Evolutionary conservation across 1,139 yeast genomes (phyloP).

Genomic region (Yamadazyma atmosphaerica): DNA sequence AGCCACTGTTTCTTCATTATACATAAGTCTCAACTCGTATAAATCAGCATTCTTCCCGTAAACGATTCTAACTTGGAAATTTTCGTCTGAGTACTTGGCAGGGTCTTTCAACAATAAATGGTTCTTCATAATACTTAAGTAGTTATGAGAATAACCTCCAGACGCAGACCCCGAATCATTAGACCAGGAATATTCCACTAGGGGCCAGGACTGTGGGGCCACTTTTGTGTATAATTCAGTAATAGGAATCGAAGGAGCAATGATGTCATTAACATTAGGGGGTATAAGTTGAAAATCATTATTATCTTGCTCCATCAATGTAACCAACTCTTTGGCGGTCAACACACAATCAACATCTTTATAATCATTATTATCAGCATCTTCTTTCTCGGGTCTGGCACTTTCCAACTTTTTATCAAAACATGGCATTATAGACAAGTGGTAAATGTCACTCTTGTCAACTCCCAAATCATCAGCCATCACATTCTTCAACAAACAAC

Average conservation of each 20-base stretch:
- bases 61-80: constrained; percentile 26
- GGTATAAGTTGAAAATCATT: constrained; percentile 25
- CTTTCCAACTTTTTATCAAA: constrained; percentile 96
- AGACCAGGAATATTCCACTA: constrained; percentile 59
- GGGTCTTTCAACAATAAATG: constrained; percentile 26
- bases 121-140: constrained; percentile 41
- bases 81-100: constrained; percentile 18
- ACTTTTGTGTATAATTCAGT: constrained; percentile 28
- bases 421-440: constrained; percentile 91
- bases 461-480: constrained; percentile 41
- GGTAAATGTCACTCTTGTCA: constrained; percentile 55
- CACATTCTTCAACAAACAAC: constrained; percentile 66
- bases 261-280: constrained; percentile 12
- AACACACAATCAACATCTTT: constrained; percentile 90
- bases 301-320: constrained; percentile 53
- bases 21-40: constrained; percentile 59
- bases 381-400: constrained; percentile 67
- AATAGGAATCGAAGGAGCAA: constrained; percentile 14
- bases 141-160: constrained; percentile 83
- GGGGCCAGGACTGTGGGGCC: constrained; percentile 64
- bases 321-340: constrained; percentile 84
- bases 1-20: constrained; percentile 44
- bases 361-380: constrained; percentile 3
- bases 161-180: constrained; percentile 79
- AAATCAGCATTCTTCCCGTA: constrained; percentile 79